Base-by-base conservation (phyloP, 148 eudicot species). In the Fagopyrum tataricum region DNA sequence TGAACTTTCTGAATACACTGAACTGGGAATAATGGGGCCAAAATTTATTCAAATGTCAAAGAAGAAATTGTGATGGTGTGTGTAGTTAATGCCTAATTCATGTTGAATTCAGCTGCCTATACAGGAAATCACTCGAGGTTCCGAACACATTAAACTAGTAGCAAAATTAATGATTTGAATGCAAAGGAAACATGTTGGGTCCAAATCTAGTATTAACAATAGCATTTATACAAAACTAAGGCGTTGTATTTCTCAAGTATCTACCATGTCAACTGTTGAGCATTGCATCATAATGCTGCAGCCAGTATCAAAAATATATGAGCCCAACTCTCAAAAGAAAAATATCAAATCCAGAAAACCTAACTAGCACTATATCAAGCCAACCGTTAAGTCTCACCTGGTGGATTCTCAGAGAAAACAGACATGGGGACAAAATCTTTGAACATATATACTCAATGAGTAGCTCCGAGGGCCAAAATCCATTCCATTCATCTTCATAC, bases 361-460 rank as follows among this genome's bases (percentile, higher is more conserved):
- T 17, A 21, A 21, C 26, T 20, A 18, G 37, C 62, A 20, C 23
- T 56, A 56, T 31, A 24, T 61, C 42, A 26, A 31, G 24, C 69
- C 9, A 15, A 71, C 23, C 51, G 43, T 2, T 47, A 75, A 75
- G 56, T 41, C 79, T 85, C 78, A 95, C 97, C 98, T 76, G 86
- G 91, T 82, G 66, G 76, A 40, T 84, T 24, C 77, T 95, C 98
- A 0, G 98, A 88, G 85, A 95, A 91, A 71, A 95, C 73, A 72
- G 81, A 74, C 98, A 95, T 91, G 20, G 98, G 98, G 79, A 95
- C 98, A 59, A 95, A 87, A 78, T 95, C 98, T 62, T 88, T 86
- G 62, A 84, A 91, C 96, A 91, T 90, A 81, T 91, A n/a, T n/a
- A n/a, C n/a, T 91, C 70, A 95, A 75, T 5, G 97, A 87, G 81